These are phyloP conservation scores for Carallia brachiata DNA, from an alignment of 345 rosid species.

Conservation along the genomic window DNA sequence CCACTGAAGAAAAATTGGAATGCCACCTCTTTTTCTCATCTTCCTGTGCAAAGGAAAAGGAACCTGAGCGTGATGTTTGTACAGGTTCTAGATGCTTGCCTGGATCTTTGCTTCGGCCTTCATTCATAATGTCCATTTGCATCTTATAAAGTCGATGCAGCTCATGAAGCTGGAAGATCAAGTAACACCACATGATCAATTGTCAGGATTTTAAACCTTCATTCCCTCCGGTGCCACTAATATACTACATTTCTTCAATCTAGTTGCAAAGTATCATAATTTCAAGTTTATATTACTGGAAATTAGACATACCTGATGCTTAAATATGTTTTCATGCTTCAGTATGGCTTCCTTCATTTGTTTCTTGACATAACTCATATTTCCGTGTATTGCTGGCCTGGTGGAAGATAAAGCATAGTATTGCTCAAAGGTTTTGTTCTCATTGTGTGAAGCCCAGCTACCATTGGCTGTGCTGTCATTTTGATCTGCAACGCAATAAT, in stretches of 20 bases:
- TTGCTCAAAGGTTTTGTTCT: conserved; percentile 35
- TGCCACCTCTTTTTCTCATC: conserved; percentile 24
- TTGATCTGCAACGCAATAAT: conserved; percentile 51
- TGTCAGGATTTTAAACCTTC: not conserved
- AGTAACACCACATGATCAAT: conserved; percentile 11
- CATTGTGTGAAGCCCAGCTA: conserved; percentile 46
- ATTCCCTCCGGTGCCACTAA: not conserved
- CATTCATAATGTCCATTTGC: conserved; percentile 77
- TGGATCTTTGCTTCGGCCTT: conserved; percentile 48
- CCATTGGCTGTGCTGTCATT: conserved; percentile 38
- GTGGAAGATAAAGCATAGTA: conserved; percentile 33
- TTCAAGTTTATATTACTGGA: conserved; percentile 1
- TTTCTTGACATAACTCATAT: conserved; percentile 41
- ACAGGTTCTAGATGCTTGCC: conserved; percentile 21
- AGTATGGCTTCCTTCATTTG: conserved; percentile 60
- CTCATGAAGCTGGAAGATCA: conserved; percentile 49
- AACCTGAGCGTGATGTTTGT: conserved; percentile 31
- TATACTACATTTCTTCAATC: not conserved
- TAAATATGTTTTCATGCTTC: conserved; percentile 67
- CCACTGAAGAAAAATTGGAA: conserved; percentile 13
- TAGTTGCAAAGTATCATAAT: not conserved
- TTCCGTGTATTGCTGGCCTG: conserved; percentile 28
- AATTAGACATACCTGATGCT: conserved; percentile 54
- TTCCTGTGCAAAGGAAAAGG: conserved; percentile 20
- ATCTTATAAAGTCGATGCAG: conserved; percentile 70